Evolutionary conservation across 306 rosid species (phyloP).

Genomic region (Vigna radiata): DNA sequence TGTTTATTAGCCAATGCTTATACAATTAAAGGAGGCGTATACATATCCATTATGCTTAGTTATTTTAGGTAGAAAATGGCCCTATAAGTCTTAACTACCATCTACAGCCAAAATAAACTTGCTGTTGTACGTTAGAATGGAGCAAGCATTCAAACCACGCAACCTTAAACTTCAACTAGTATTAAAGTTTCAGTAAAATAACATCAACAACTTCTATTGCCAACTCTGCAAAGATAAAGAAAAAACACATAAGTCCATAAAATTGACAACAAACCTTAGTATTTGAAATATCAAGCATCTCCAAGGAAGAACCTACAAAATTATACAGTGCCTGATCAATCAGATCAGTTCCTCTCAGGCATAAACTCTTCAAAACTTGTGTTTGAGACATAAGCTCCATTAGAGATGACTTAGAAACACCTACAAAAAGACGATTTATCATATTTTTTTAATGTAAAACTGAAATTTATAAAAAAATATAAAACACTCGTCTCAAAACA

Average conservation of each 20-base stretch:
- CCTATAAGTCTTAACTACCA: constrained; percentile 10
- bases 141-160: constrained; percentile 23
- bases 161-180: constrained; percentile 25
- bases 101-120: constrained; percentile 2
- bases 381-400: constrained; percentile 66
- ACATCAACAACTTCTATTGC: constrained; percentile 15
- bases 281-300: constrained; percentile 79
- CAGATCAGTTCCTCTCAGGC: constrained; percentile 71
- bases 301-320: constrained; percentile 74
- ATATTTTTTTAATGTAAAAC: constrained; percentile 29
- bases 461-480: constrained; percentile 18
- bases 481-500: constrained; percentile 33
- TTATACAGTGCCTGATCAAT: constrained; percentile 65
- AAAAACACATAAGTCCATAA: constrained; percentile 32
- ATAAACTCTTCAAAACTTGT: constrained; percentile 69
- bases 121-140: constrained; percentile 23
- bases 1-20: neutral
- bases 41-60: neutral
- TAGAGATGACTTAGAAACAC: constrained; percentile 60
- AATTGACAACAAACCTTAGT: constrained; percentile 66
- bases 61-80: constrained; percentile 10
- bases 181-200: constrained; percentile 34
- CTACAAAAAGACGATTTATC: constrained; percentile 50
- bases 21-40: constrained; percentile 7
- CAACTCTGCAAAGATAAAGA: constrained; percentile 10